Base-by-base conservation (phyloP, 306 rosid species). In the Sechiopsis laciniata region DNA sequence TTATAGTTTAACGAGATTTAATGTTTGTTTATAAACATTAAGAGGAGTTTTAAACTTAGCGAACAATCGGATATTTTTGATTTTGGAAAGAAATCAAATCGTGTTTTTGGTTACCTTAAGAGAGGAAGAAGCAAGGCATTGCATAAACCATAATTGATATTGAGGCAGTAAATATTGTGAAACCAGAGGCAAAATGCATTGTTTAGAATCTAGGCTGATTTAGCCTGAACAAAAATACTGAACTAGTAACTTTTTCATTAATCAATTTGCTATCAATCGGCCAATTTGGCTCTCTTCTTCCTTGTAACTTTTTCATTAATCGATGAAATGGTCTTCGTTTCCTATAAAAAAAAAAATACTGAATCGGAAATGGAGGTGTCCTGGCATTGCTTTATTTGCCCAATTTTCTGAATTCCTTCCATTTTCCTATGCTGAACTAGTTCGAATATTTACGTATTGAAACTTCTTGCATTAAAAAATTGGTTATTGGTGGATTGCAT, bases 311-410 rank as follows among this genome's bases (percentile, higher is more conserved):
- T 32, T 32, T 32, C 37, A 32, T 32, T 32, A 32, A 32, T 32
- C 37, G 3, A 32, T 32, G 37, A 32, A 32, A 32, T 32, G 37
- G 37, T 32, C 5, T 32, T 32, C 37, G 37, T 32, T 32, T 32
- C 37, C 37, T 26, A 26, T 26, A 2, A 26, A 26, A 26, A 26
- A 26, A 26, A 26, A 26, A 26, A 1, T 37, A 63, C 29, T 20
- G 56, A 21, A 46, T 46, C 15, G 29, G 56, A 67, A 67, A 66
- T 42, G 73, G 57, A 12, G 40, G 57, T 48, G 24, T 68, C 55
- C 56, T 21, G 40, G 0, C 73, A 7, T 20, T 12, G 73, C 55
- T 46, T 46, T 67, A 46, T 68, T 46, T 48, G 56, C 57, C 12
- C 7, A 48, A 11, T 10, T 17, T 20, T 66, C 5, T 66, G 55